phyloP scores from a whole-genome alignment of 2,329 filamentous ascomycete genomes.

The Aspergillus ruber region DNA sequence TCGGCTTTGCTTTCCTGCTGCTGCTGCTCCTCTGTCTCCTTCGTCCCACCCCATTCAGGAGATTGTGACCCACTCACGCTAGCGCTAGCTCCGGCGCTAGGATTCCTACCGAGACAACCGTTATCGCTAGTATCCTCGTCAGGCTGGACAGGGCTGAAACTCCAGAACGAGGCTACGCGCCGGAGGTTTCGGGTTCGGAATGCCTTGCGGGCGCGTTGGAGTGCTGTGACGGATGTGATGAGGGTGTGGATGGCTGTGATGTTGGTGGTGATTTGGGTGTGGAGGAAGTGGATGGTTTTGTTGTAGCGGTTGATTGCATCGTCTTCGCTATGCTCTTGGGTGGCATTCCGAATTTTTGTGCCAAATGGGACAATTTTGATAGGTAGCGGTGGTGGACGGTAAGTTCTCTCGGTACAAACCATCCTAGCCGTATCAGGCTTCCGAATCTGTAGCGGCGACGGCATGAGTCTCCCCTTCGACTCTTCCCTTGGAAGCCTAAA shows the following conservation, averaged over 20 bases:
- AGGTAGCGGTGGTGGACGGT: conserved; percentile 14
- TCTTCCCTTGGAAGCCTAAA: conserved; percentile 2
- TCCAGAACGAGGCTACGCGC: conserved; percentile 35
- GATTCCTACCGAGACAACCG: neutral
- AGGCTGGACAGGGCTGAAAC: conserved; percentile 24
- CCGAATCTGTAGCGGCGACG: conserved; percentile 20
- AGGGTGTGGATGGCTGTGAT: conserved; percentile 21
- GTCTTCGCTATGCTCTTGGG: neutral
- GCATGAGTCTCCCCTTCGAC: conserved; percentile 13
- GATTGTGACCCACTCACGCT: no score
- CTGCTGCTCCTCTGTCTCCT: neutral
- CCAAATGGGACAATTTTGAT: conserved; percentile 15
- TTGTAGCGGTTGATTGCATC: conserved; percentile 18
- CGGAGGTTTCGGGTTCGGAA: conserved; percentile 16
- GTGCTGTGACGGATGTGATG: conserved; percentile 16
- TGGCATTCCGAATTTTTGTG: neutral
- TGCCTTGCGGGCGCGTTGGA: conserved; percentile 19
- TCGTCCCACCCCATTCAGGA: neutral
- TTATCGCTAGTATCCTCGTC: conserved; percentile 1
- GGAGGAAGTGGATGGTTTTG: conserved; percentile 17
- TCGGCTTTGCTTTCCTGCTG: conserved; percentile 26
- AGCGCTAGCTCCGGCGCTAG: no score
- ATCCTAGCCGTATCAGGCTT: conserved; percentile 11
- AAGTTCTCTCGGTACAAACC: conserved; percentile 2
- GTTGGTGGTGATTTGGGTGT: conserved; percentile 19